Percentiles rank a stretch among this genome's conserved stretches.
phyloP scores from a whole-genome alignment of 2,329 filamentous ascomycete genomes.

The Apiospora arundinis region DNA sequence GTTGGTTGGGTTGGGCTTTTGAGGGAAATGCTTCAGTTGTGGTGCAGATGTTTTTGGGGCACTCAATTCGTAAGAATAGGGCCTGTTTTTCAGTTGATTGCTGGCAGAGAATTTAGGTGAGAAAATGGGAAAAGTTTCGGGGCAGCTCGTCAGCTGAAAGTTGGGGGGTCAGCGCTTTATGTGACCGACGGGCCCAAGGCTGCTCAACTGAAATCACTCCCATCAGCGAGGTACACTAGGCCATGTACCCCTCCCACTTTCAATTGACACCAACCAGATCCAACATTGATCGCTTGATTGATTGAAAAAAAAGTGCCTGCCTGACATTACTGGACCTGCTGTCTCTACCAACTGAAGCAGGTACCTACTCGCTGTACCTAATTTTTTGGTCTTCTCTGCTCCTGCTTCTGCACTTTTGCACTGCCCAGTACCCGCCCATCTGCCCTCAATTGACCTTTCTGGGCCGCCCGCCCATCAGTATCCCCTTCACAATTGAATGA shows the following conservation, averaged over 20 bases:
- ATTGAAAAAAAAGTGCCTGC: constrained; percentile 6
- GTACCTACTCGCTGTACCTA: constrained; percentile 16
- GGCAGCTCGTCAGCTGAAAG: constrained; percentile 22
- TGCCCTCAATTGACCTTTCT: constrained; percentile 2
- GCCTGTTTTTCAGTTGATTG: constrained; percentile 9
- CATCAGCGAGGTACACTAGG: constrained; percentile 17
- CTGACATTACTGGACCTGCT: constrained; percentile 15
- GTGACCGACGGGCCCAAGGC: constrained; percentile 21
- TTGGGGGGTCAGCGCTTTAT: constrained; percentile 26
- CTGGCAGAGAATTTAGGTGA: constrained; percentile 14
- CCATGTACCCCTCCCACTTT: constrained; percentile 17
- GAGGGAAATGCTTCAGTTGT: not conserved
- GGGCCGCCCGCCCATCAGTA: not conserved
- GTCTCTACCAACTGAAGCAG: not conserved
- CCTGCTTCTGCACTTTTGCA: not conserved
- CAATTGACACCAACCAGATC: constrained; percentile 14
- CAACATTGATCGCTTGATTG: not conserved
- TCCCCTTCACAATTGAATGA: not conserved
- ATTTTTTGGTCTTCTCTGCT: not conserved
- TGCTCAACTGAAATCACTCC: constrained; percentile 26
- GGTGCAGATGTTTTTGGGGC: not conserved
- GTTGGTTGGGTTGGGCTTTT: constrained; percentile 1
- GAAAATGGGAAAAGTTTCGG: constrained; percentile 24
- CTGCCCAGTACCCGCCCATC: constrained; percentile 9
- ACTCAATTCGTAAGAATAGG: constrained; percentile 1